Evolutionary conservation across 805 yeast genomes (phyloP), one percentile per base, ranked within the genome.

Genomic region (Starmerella bombi): DNA sequence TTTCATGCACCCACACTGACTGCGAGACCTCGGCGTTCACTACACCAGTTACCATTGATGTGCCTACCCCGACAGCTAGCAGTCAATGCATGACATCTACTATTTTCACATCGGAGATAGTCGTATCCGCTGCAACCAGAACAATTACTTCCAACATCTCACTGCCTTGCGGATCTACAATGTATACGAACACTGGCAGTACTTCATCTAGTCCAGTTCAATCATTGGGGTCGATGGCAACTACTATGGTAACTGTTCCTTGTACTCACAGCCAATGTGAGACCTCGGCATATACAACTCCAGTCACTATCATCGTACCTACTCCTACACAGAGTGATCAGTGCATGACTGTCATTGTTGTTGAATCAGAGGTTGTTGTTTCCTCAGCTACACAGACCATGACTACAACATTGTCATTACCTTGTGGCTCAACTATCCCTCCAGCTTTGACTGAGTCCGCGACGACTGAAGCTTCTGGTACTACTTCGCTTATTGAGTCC

Each of bases 21-120:
- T 42, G 45, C 25, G 29, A 22, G 14, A 9, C 22, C 6, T 15
- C 38, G 5, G 15, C 23, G n/a, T 27, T 21, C 40, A 35, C 40
- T n/a, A 39, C 46, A 3, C 30, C 28, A 3, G 20, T 42, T 4
- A 25, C 43, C 4, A 17, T 42, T 12, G 15, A 15, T 3, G 34
- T 42, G 3, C 46, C 43, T 5, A 36, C 44, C 2, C 21, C 39
- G 5, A 33, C 41, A 10, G 19, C 20, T 3, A 12, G 39, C 21
- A 42, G 37, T 18, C 44, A 44, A 28, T 37, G 40, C 28, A 37
- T 37, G 42, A 37, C 38, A 4, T 21, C 41, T 12, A 33, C 41
- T 4, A 25, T 32, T 1, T 25, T 28, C 29, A 37, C 29, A 5
- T 31, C 40, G 3, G 22, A 25, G 1, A 33, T 45, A 10, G 29